Conservation (phyloP, 78 protist species). For the Polysphondylium violaceum region DNA sequence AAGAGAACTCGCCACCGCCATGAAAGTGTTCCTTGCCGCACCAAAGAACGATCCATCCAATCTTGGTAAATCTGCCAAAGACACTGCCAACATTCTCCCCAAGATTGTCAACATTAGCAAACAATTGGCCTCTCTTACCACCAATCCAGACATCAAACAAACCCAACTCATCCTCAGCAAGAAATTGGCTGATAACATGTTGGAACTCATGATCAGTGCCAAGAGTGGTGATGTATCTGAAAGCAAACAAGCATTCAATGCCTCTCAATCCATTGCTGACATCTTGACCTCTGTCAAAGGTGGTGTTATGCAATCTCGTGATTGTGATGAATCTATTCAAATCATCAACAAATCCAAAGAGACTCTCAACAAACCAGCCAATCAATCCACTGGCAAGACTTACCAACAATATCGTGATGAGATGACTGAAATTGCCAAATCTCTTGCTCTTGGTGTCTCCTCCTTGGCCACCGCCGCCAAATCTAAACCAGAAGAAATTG, state of each 20-base stretch:
- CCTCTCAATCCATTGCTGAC: slow-evolving; percentile 76
- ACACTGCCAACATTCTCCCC: slow-evolving; percentile 70
- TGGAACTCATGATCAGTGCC: slow-evolving; percentile 75
- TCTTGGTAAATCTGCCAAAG: slow-evolving; percentile 72
- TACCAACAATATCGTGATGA: slow-evolving; percentile 75
- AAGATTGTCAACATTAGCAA: slow-evolving; percentile 71
- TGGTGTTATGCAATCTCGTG: slow-evolving; percentile 82
- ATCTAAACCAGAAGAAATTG: slow-evolving; percentile 80
- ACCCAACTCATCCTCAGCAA: slow-evolving; percentile 56
- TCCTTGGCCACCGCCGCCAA: slow-evolving; percentile 64
- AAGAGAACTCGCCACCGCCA: slow-evolving; percentile 63
- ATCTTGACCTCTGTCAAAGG: slow-evolving; percentile 75
- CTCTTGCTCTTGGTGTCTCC: slow-evolving; percentile 64
- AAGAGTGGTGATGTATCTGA: slow-evolving; percentile 76
- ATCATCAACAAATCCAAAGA: slow-evolving; percentile 69
- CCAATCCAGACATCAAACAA: slow-evolving; percentile 77
- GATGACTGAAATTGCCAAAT: slow-evolving; percentile 70
- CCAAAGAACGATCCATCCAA: slow-evolving; percentile 63
- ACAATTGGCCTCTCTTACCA: slow-evolving; percentile 66
- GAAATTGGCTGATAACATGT: slow-evolving; percentile 75
- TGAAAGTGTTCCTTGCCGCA: slow-evolving; percentile 72
- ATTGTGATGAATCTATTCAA: slow-evolving; percentile 79
- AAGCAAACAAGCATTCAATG: slow-evolving; percentile 63
- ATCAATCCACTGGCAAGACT: slow-evolving; percentile 52
- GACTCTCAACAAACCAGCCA: slow-evolving; percentile 66